Conservation (phyloP, 2,329 filamentous ascomycete genomes). For the Aschersonia sp. region DNA sequence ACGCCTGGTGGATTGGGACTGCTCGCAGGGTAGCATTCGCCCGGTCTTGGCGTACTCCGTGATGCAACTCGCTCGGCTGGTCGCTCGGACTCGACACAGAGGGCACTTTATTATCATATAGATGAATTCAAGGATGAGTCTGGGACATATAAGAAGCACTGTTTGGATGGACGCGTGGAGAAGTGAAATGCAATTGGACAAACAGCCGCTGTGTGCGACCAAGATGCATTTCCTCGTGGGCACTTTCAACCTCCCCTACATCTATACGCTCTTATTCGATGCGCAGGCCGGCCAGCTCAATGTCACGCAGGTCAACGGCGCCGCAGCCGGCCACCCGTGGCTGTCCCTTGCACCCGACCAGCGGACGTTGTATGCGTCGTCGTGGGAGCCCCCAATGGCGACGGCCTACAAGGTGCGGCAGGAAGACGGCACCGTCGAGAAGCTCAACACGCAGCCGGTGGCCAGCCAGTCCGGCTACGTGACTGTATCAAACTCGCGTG, state of each 20-base stretch:
- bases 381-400: conserved; percentile 6
- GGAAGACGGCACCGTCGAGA: conserved; percentile 1
- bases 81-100: neutral
- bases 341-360: conserved; percentile 7
- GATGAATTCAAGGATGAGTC: neutral
- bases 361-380: conserved; percentile 6
- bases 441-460: neutral
- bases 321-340: conserved; percentile 7
- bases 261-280: conserved; percentile 2
- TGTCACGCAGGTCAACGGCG: conserved; percentile 2
- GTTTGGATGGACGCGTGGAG: neutral
- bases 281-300: neutral
- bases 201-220: neutral
- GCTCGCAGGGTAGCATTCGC: neutral
- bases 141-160: neutral
- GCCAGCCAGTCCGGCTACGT: conserved; percentile 1
- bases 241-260: conserved; percentile 1
- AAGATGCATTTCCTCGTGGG: conserved; percentile 2
- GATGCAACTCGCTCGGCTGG: neutral
- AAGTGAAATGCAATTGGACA: neutral
- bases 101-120: too few relatives aligned
- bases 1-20: neutral
- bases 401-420: conserved; percentile 4
- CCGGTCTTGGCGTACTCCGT: neutral
- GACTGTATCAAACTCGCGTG: neutral